Conservation (phyloP, 768 basidiomycete genomes). For the Candolleomyces aberdarensis region DNA sequence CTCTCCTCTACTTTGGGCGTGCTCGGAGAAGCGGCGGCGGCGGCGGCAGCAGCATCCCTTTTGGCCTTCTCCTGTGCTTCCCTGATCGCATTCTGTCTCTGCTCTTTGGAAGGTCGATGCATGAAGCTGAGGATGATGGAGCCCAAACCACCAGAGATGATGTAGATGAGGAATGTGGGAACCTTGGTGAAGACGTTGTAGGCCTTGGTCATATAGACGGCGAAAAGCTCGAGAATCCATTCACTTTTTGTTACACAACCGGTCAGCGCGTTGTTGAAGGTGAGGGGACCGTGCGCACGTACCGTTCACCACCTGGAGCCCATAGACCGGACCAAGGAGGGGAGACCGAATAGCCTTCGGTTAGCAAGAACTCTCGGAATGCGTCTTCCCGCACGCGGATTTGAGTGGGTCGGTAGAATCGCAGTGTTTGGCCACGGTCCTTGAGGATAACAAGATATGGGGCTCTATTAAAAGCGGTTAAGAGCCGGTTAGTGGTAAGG, state of each 20-base stretch:
- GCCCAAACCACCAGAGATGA: constrained; percentile 61
- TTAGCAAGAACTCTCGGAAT: constrained; percentile 63
- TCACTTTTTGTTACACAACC: constrained; percentile 42
- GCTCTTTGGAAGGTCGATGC: constrained; percentile 38
- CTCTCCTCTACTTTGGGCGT: neutral
- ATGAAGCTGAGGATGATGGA: constrained; percentile 66
- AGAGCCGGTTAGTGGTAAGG: neutral
- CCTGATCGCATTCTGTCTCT: neutral
- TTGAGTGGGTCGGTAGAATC: constrained; percentile 70
- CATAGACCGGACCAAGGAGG: constrained; percentile 67
- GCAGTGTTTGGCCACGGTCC: constrained; percentile 73
- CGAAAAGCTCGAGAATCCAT: constrained; percentile 60
- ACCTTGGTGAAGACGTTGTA: constrained; percentile 53
- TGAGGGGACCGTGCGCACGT: constrained; percentile 3
- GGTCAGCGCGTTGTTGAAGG: neutral
- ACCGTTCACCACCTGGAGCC: constrained; percentile 78
- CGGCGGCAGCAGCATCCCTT: constrained; percentile 1
- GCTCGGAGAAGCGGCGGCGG: constrained; percentile 7
- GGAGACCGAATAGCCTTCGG: constrained; percentile 60
- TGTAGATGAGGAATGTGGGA: constrained; percentile 71
- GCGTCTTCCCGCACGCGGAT: constrained; percentile 58
- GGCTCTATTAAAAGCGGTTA: constrained; percentile 44
- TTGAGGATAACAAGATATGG: constrained; percentile 70
- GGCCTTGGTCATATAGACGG: constrained; percentile 41
- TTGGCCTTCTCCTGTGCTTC: constrained; percentile 6